These are phyloP conservation scores for Cubamyces lactineus DNA, from an alignment of 768 basidiomycete species.

Conservation along the genomic window DNA sequence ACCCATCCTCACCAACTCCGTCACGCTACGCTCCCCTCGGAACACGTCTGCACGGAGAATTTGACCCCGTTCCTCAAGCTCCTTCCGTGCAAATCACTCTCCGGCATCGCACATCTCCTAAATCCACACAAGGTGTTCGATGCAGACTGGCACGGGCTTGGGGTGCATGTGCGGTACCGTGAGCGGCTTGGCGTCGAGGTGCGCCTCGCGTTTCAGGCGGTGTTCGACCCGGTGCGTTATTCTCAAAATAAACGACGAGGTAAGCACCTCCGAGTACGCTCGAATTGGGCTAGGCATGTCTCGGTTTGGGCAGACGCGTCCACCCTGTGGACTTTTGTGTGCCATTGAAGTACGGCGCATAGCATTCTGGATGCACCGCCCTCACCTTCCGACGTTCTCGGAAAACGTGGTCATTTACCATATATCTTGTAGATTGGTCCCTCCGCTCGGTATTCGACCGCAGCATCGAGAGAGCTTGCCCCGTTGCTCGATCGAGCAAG, in stretches of 20 bases:
- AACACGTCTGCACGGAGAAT: constrained; percentile 96
- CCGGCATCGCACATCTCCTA: constrained; percentile 81
- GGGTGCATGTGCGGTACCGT: constrained; percentile 73
- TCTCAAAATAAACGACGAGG: constrained; percentile 58
- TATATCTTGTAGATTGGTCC: constrained; percentile 68
- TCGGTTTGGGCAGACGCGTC: not conserved
- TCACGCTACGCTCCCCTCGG: constrained; percentile 78
- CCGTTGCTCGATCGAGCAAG: constrained; percentile 64
- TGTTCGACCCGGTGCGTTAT: constrained; percentile 74
- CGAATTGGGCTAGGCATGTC: not conserved
- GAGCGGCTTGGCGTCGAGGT: constrained; percentile 58
- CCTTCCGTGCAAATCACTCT: constrained; percentile 87
- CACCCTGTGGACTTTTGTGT: no score
- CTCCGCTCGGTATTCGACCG: constrained; percentile 70
- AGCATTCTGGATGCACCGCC: not conserved
- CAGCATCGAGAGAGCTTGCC: constrained; percentile 64
- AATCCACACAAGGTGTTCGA: constrained; percentile 88
- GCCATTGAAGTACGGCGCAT: no score
- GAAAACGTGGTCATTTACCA: constrained; percentile 16
- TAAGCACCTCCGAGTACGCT: constrained; percentile 32
- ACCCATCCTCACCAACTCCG: constrained; percentile 58
- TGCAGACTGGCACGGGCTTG: constrained; percentile 90
- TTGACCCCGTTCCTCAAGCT: constrained; percentile 95
- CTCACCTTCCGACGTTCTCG: constrained; percentile 7
- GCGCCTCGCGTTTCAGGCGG: constrained; percentile 69